These are phyloP conservation scores for Melampsora americana DNA, from an alignment of 1,284 basidiomycete species.

Conservation along the genomic window DNA sequence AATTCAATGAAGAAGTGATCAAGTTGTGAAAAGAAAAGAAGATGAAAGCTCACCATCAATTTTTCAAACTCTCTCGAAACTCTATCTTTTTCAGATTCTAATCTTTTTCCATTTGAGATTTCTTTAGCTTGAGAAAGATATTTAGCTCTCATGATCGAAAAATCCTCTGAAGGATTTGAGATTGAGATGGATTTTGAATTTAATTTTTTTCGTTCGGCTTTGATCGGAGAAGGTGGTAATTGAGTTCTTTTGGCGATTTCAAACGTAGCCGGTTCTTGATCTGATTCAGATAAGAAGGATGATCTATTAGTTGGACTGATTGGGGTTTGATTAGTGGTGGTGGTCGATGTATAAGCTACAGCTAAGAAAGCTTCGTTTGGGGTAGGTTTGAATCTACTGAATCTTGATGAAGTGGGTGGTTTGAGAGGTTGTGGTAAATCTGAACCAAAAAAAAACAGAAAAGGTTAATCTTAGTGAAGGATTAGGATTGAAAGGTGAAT, in stretches of 20 bases:
- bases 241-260: background rate
- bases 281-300: background rate
- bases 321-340: background rate
- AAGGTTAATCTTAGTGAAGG: no score
- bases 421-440: background rate
- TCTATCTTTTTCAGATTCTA: slow-evolving; percentile 41
- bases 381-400: background rate
- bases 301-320: background rate
- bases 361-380: slow-evolving; percentile 11
- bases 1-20: background rate
- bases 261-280: background rate
- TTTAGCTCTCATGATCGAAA: slow-evolving; percentile 10
- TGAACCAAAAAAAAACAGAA: background rate
- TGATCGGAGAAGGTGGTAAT: background rate
- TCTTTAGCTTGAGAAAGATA: slow-evolving; percentile 20
- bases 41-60: slow-evolving; percentile 23
- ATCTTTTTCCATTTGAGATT: background rate
- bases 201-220: background rate
- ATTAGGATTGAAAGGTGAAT: background rate
- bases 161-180: background rate
- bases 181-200: no score
- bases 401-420: background rate
- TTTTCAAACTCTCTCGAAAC: slow-evolving; percentile 41
- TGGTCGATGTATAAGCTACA: background rate
- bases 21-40: no score